Evolutionary conservation across 2,329 filamentous ascomycete species (phyloP), one percentile per base, ranked within the genome.

Genomic region (Claviceps lovelessii): DNA sequence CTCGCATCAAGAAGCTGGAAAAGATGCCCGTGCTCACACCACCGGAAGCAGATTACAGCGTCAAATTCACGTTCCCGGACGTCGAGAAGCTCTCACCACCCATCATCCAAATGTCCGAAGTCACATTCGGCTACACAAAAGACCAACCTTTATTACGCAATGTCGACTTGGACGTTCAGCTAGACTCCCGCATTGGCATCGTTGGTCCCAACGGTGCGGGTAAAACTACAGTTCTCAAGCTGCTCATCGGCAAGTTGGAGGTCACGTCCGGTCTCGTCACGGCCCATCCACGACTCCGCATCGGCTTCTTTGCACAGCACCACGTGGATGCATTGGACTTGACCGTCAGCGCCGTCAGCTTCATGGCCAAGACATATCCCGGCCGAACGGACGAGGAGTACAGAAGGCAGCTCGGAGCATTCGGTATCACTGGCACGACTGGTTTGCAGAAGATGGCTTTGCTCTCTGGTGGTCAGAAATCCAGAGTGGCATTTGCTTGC

Each of bases 201-300:
- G 91, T 98, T n/a, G 93, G 93, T 17, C 93, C 93, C 65, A 98
- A 98, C 77, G 93, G 93, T 71, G 93, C 93, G 48, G 93, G 93
- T 78, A 98, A 98, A 73, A 98, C 93, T 3, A 98, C 93, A 0
- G 86, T 96, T n/a, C 76, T 98, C 62, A 97, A 96, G 72, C 81
- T 98, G n/a, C 84, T 98, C 57, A 95, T 93, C 60, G 88, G 89
- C 59, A 88, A 88, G 63, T 79, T 98, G 29, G 71, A 81, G 55
- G 82, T 93, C 4, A 82, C 84, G 0, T 77, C 81, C 53, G 93
- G 93, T 61, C 66, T 95, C 55, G 95, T 98, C 60, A 90, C 88
- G 7, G 85, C 90, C 63, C 84, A 98, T 69, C 85, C 93, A 39
- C 84, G 93, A 55, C 78, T 98, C 51, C 84, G 93, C 50, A 80